phyloP scores from a whole-genome alignment of 345 rosid species.

The Nephelium lappaceum region DNA sequence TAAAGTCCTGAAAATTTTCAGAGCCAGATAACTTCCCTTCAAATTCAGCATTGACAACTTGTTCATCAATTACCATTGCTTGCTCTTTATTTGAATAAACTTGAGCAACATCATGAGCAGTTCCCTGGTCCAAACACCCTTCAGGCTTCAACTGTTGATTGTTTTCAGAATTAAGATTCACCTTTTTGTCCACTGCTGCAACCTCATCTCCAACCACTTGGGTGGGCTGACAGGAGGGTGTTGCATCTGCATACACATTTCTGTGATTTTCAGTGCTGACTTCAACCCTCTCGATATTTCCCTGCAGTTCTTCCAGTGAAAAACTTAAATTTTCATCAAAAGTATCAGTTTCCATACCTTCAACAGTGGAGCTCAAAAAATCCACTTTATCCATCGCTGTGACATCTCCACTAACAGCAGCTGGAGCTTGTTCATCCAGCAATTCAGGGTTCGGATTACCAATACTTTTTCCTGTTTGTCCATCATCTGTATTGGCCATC shows the following conservation, averaged over 20 bases:
- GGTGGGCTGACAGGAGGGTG: constrained; percentile 30
- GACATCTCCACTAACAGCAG: constrained; percentile 31
- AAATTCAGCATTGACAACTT: constrained; percentile 29
- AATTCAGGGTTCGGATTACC: constrained; percentile 20
- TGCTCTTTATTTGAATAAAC: constrained; percentile 30
- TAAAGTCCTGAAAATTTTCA: constrained; percentile 38
- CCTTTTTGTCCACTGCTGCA: constrained; percentile 21
- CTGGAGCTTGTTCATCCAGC: constrained; percentile 23
- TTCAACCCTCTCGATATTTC: constrained; percentile 29
- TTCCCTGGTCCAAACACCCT: constrained; percentile 11
- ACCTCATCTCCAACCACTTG: constrained; percentile 37
- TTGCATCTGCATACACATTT: constrained; percentile 45
- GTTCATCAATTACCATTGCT: constrained; percentile 38
- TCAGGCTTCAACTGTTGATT: constrained; percentile 28
- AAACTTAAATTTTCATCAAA: constrained; percentile 44
- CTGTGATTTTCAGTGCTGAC: constrained; percentile 42
- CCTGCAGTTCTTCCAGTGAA: constrained; percentile 47
- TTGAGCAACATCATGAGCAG: constrained; percentile 21
- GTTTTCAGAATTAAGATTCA: constrained; percentile 24
- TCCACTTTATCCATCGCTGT: constrained; percentile 23
- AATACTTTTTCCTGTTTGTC: constrained; percentile 19
- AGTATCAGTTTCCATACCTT: constrained; percentile 62
- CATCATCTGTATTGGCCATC: background rate
- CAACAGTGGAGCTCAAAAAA: constrained; percentile 31
- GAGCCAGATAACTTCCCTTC: constrained; percentile 40